phyloP scores from a whole-genome alignment of 1,284 basidiomycete genomes.

The Veloboletus limbatus region DNA sequence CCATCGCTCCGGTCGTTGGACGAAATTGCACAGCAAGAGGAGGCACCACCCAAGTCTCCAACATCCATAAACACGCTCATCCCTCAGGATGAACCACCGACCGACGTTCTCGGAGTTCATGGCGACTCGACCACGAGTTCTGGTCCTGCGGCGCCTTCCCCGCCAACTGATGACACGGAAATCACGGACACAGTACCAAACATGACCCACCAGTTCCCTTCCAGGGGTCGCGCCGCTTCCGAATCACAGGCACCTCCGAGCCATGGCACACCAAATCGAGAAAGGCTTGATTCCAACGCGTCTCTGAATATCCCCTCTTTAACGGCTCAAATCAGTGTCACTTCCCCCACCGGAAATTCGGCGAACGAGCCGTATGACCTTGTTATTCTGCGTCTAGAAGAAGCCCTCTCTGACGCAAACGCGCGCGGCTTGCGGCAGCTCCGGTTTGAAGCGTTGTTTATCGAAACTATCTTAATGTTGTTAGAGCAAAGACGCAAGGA shows the following conservation, averaged over 20 bases:
- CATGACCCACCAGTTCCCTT: slow-evolving; percentile 14
- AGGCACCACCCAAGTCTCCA: slow-evolving; percentile 18
- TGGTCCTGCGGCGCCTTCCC: not conserved
- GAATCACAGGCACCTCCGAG: slow-evolving; percentile 21
- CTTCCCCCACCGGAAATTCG: slow-evolving; percentile 39
- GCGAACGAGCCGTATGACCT: slow-evolving; percentile 44
- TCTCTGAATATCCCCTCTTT: slow-evolving; percentile 19
- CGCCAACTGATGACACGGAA: slow-evolving; percentile 5
- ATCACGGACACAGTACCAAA: slow-evolving; percentile 15
- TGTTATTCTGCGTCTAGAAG: slow-evolving; percentile 52
- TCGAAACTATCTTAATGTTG: slow-evolving; percentile 70
- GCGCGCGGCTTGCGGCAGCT: slow-evolving; percentile 63
- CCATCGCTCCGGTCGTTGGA: slow-evolving; percentile 44
- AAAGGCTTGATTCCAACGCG: slow-evolving; percentile 19
- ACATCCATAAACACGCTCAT: slow-evolving; percentile 28
- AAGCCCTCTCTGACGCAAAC: slow-evolving; percentile 62
- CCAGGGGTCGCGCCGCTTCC: slow-evolving; percentile 23
- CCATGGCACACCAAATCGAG: slow-evolving; percentile 7
- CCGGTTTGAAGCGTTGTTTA: slow-evolving; percentile 70
- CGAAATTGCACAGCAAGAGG: slow-evolving; percentile 38
- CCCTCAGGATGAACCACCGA: slow-evolving; percentile 30
- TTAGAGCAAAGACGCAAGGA: slow-evolving; percentile 69
- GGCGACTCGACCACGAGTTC: not conserved
- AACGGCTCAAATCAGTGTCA: slow-evolving; percentile 42
- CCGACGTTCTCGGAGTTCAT: not conserved